Evolutionary conservation across 2,329 filamentous ascomycete species (phyloP), one percentile per base, ranked within the genome.

Genomic region (Podosphaera xanthii): DNA sequence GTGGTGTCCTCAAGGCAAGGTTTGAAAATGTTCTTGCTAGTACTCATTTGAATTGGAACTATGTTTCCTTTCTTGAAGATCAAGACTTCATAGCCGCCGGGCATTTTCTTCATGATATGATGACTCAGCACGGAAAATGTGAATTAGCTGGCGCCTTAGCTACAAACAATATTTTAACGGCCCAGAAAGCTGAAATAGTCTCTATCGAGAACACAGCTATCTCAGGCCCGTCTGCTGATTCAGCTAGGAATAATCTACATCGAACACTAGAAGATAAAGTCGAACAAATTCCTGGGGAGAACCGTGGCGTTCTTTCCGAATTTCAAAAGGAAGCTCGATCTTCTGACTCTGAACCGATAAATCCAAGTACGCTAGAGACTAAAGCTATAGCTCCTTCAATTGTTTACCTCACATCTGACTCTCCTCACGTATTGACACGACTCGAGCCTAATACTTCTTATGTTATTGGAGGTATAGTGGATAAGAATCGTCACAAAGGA

Each of bases 401-500:
- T 5, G 79, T 98, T 60, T 98, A 98, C 69, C 80, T 98, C 3
- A 87, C 87, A 6, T 89, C 89, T 14, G 92, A 98, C 70, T 94
- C 88, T n/a, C 82, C 86, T 0, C 77, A 94, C 64, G 91, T 86
- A 0, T 77, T 98, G 36, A 83, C 84, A 4, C 79, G 86, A 50
- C 78, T 98, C 50, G 88, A 90, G 69, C 87, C 90, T 0, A 84
- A 92, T 71, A 89, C 84, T 61, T 91, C 82, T 60, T 98, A 98
- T 70, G 84, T 98, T 62, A 85, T 98, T 59, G 92, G 92, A 42
- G 92, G 91, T 0, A 76, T 98, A 42, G 92, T 98, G 34, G 92
- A 98, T 73, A 90, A 90, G 72, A 98, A 98, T 71, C 80, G 92
- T 52, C 84, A 98, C 71, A 98, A 98, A 74, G 89, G 87, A 0